These are phyloP conservation scores for Pseudoturritis turrita DNA, from an alignment of 345 rosid species.

Conservation along the genomic window DNA sequence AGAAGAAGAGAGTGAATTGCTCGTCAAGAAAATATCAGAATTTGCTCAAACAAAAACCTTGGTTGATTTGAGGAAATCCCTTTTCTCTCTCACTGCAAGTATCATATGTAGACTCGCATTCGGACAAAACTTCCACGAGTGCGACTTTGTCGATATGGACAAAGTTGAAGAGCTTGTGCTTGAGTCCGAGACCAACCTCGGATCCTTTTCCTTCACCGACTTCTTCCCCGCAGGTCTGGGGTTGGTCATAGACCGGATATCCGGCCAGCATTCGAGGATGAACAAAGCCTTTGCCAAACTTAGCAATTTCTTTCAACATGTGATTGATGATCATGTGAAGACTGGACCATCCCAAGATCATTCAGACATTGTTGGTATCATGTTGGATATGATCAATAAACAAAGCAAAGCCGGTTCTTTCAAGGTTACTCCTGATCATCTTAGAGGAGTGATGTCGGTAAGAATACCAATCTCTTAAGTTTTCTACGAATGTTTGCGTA, in stretches of 20 bases:
- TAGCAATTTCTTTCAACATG: slow-evolving; percentile 34
- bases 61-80: slow-evolving; percentile 28
- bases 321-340: slow-evolving; percentile 46
- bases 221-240: slow-evolving; percentile 36
- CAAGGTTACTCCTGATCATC: slow-evolving; percentile 23
- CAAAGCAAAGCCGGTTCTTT: background rate
- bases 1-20: slow-evolving; percentile 33
- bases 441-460: slow-evolving; percentile 49
- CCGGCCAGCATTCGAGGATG: slow-evolving; percentile 28
- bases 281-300: slow-evolving; percentile 31
- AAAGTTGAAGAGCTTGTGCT: slow-evolving; percentile 38
- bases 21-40: slow-evolving; percentile 20
- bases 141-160: slow-evolving; percentile 26
- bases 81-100: slow-evolving; percentile 27
- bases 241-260: slow-evolving; percentile 35
- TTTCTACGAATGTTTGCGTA: too few relatives aligned
- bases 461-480: background rate
- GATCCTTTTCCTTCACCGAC: slow-evolving; percentile 29
- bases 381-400: slow-evolving; percentile 17
- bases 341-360: slow-evolving; percentile 3
- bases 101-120: slow-evolving; percentile 32
- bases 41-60: slow-evolving; percentile 18
- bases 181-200: slow-evolving; percentile 23
- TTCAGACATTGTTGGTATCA: slow-evolving; percentile 41
- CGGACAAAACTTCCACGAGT: slow-evolving; percentile 34